Percentiles rank a stretch among this genome's conserved stretches.
Conservation (phyloP, 106 monocot species). For the Alisma plantagoaquatica region DNA sequence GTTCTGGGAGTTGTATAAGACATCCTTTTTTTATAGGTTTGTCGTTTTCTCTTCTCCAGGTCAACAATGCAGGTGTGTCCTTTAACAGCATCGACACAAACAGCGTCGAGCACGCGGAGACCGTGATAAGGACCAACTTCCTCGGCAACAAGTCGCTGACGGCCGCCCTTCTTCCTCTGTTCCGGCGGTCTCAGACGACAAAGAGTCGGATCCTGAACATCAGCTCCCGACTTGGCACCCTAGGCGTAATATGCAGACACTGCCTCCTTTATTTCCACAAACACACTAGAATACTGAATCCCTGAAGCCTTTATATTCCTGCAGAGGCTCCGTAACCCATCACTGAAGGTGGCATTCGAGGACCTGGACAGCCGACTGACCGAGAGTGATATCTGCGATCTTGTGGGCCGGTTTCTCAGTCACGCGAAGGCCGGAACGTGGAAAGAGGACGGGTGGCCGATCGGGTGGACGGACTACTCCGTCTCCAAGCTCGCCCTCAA, state of each 20-base stretch:
- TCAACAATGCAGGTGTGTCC: constrained; percentile 57
- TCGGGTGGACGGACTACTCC: constrained; percentile 65
- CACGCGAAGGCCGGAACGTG: constrained; percentile 40
- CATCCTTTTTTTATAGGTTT: too few relatives aligned
- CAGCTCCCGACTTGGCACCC: constrained; percentile 60
- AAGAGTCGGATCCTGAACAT: constrained; percentile 48
- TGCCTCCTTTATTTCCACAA: background rate
- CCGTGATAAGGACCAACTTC: constrained; percentile 60
- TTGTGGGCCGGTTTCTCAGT: constrained; percentile 31
- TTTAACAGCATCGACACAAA: constrained; percentile 43
- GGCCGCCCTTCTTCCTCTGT: constrained; percentile 46
- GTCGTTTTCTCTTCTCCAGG: constrained; percentile 12
- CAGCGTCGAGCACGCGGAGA: constrained; percentile 53
- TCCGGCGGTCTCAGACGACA: constrained; percentile 24
- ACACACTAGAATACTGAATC: background rate
- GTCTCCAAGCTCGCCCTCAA: constrained; percentile 67
- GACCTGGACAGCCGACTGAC: constrained; percentile 35
- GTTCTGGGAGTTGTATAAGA: too few relatives aligned
- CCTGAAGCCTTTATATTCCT: background rate
- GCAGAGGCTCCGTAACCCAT: constrained; percentile 7
- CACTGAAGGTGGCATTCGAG: constrained; percentile 13
- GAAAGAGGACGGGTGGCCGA: constrained; percentile 53
- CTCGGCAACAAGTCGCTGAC: constrained; percentile 41
- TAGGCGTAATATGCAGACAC: constrained; percentile 29
- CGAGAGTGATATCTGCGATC: constrained; percentile 23